Evolutionary conservation across 805 yeast genomes (phyloP).

Genomic region (Pichia nanzhaoensis): DNA sequence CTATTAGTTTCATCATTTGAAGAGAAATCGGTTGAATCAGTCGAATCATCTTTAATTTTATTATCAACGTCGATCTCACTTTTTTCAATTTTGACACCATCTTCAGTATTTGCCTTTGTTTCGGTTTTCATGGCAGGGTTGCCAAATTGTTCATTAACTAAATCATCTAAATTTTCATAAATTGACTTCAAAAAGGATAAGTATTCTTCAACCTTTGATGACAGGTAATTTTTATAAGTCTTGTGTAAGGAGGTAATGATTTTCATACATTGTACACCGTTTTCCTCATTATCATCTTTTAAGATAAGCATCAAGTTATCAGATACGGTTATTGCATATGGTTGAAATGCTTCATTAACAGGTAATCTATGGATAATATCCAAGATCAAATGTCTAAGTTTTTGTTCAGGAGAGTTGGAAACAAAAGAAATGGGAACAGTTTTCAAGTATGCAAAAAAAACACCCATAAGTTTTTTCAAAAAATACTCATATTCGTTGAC

Average conservation of each 20-base stretch:
- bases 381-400: slow-evolving; percentile 65
- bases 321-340: slow-evolving; percentile 55
- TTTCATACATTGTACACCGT: slow-evolving; percentile 87
- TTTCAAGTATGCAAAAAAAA: slow-evolving; percentile 55
- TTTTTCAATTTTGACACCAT: neutral
- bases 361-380: slow-evolving; percentile 79
- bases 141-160: slow-evolving; percentile 66
- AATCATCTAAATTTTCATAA: slow-evolving; percentile 70
- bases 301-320: slow-evolving; percentile 54
- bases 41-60: slow-evolving; percentile 13
- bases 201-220: slow-evolving; percentile 71
- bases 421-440: slow-evolving; percentile 68
- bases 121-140: neutral
- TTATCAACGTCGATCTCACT: neutral
- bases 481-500: slow-evolving; percentile 78
- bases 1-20: slow-evolving; percentile 36
- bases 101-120: neutral
- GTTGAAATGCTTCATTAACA: slow-evolving; percentile 74
- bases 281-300: slow-evolving; percentile 84
- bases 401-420: slow-evolving; percentile 63
- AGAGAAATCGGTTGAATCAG: slow-evolving; percentile 34
- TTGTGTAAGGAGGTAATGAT: slow-evolving; percentile 80
- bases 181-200: slow-evolving; percentile 68
- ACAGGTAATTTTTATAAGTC: slow-evolving; percentile 62
- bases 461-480: slow-evolving; percentile 61